A percentile compares a stretch with the other conserved stretches of the same genome.
phyloP scores from a whole-genome alignment of 1,139 yeast genomes.

The Kurtzmaniella natalensis region DNA sequence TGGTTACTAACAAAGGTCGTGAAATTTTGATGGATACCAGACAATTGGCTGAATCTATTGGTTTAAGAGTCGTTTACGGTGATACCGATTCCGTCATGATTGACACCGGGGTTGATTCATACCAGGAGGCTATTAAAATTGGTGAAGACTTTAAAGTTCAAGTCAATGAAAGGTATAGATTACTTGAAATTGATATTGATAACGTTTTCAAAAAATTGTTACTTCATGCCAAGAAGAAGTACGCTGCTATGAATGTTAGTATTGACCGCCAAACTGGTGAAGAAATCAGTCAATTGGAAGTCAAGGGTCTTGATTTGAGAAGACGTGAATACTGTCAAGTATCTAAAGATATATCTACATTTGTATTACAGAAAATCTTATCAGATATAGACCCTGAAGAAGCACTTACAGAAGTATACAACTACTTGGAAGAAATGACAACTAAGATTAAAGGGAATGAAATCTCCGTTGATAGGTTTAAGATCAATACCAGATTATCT shows the following conservation, averaged over 20 bases:
- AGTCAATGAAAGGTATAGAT: constrained; percentile 83
- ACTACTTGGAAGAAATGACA: constrained; percentile 61
- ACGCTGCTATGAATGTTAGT: constrained; percentile 78
- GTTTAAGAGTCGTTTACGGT: constrained; percentile 89
- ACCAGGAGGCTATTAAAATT: constrained; percentile 70
- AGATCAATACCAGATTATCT: constrained; percentile 69
- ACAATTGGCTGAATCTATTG: constrained; percentile 82
- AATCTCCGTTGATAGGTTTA: constrained; percentile 60
- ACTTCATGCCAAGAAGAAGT: constrained; percentile 94
- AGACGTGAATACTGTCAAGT: constrained; percentile 95
- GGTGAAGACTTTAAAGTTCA: constrained; percentile 81
- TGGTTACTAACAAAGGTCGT: constrained; percentile 93
- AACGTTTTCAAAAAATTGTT: constrained; percentile 83
- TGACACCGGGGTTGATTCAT: constrained; percentile 74
- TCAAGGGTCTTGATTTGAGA: constrained; percentile 94
- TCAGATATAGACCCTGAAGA: constrained; percentile 75
- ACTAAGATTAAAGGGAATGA: constrained; percentile 56
- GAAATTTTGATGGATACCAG: constrained; percentile 92
- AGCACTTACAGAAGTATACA: constrained; percentile 70
- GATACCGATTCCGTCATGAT: constrained; percentile 99
- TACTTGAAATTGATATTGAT: constrained; percentile 92
- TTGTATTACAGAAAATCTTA: constrained; percentile 66
- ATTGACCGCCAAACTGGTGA: constrained; percentile 46
- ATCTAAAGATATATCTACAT: constrained; percentile 82
- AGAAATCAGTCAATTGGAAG: constrained; percentile 63